A percentile compares a stretch with the other conserved stretches of the same genome.
phyloP scores from a whole-genome alignment of 805 yeast species.

The Lipomyces japonicus region DNA sequence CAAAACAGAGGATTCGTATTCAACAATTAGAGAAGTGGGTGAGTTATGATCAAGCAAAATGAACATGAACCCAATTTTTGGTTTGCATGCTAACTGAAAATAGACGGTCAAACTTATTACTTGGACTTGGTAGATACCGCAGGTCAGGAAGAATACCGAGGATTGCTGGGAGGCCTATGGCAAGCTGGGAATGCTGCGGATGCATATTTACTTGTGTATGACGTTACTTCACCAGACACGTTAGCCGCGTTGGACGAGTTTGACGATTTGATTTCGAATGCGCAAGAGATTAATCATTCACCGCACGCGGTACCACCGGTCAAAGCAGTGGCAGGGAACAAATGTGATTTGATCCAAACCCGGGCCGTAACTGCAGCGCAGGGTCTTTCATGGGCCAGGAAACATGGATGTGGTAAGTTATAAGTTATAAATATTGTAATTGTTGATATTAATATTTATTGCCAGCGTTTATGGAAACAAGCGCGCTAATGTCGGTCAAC shows the following conservation, averaged over 20 bases:
- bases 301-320: slow-evolving; percentile 52
- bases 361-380: slow-evolving; percentile 56
- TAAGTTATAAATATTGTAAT: neutral
- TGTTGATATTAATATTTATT: neutral
- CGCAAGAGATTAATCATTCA: slow-evolving; percentile 56
- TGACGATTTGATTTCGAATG: slow-evolving; percentile 50
- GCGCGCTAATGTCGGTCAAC: slow-evolving; percentile 80
- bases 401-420: slow-evolving; percentile 41
- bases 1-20: slow-evolving; percentile 33
- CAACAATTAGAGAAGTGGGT: slow-evolving; percentile 37
- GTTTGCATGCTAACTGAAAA: neutral
- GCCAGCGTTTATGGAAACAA: slow-evolving; percentile 79
- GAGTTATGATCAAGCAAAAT: neutral
- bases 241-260: slow-evolving; percentile 36
- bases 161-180: slow-evolving; percentile 41
- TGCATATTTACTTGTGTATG: slow-evolving; percentile 38
- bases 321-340: slow-evolving; percentile 65
- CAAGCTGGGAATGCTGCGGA: slow-evolving; percentile 34
- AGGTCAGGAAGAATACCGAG: slow-evolving; percentile 74
- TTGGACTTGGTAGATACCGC: slow-evolving; percentile 71
- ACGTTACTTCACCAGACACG: slow-evolving; percentile 34
- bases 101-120: slow-evolving; percentile 47
- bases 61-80: no score
- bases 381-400: slow-evolving; percentile 54
- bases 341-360: slow-evolving; percentile 55